phyloP scores from a whole-genome alignment of 805 yeast genomes.

The Candida nemodendra region DNA sequence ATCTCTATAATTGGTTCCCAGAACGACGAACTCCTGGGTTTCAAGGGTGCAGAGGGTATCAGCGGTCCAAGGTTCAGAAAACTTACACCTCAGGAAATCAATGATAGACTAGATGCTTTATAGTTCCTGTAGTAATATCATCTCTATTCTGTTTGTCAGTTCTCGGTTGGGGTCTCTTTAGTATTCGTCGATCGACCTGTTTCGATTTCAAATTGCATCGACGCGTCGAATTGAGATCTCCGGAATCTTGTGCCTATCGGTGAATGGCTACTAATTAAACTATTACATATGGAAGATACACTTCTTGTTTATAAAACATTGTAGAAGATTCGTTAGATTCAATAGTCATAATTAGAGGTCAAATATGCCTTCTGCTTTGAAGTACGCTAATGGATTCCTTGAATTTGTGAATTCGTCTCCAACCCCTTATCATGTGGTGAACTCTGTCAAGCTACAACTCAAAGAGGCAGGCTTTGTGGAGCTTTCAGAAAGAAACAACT shows the following conservation, averaged over 20 bases:
- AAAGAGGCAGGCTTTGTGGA: conserved; percentile 66
- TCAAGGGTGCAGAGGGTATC: conserved; percentile 73
- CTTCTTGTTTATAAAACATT: too few species aligned
- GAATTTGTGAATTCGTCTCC: conserved; percentile 82
- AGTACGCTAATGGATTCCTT: conserved; percentile 60
- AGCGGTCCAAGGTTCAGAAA: conserved; percentile 88
- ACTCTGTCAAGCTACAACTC: conserved; percentile 56
- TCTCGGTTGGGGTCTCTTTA: background rate
- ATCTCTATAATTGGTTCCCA: conserved; percentile 84
- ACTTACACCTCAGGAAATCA: conserved; percentile 85
- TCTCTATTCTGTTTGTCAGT: background rate
- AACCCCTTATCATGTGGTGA: conserved; percentile 92
- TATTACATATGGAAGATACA: background rate
- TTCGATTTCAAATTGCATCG: background rate
- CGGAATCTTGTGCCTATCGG: background rate
- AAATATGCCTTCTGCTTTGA: conserved; percentile 22
- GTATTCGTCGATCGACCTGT: too few species aligned
- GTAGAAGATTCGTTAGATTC: too few species aligned
- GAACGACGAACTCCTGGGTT: conserved; percentile 78
- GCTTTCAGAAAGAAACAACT: conserved; percentile 65
- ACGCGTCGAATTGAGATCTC: background rate
- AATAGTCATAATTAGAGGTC: too few species aligned
- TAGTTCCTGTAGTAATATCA: conserved; percentile 31
- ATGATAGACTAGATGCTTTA: conserved; percentile 91
- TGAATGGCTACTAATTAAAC: too few species aligned